Percentiles rank a stretch among this genome's conserved stretches.
phyloP scores from a whole-genome alignment of 441 rosid genomes.

The Breynia disticha region DNA sequence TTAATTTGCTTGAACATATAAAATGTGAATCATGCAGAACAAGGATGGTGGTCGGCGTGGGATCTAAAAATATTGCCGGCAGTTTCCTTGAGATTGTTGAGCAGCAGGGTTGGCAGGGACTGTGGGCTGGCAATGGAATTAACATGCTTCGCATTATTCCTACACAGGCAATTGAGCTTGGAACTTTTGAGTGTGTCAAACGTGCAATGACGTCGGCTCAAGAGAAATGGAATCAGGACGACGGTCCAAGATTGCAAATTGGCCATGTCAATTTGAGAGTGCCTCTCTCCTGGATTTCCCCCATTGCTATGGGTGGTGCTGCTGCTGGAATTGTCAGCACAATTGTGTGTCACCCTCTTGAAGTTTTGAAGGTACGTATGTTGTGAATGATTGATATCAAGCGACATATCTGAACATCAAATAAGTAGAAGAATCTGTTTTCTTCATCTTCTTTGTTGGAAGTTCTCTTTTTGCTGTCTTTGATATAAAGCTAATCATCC shows the following conservation, averaged over 20 bases:
- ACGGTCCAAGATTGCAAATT: conserved; percentile 46
- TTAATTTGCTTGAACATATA: no score
- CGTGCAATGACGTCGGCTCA: conserved; percentile 68
- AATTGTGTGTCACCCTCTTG: conserved; percentile 93
- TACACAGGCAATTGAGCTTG: conserved; percentile 92
- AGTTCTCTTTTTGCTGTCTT: not conserved
- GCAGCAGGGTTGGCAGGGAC: conserved; percentile 93
- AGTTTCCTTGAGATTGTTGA: conserved; percentile 78
- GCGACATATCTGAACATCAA: no score
- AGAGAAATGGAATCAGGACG: conserved; percentile 50
- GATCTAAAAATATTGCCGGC: conserved; percentile 76
- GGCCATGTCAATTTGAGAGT: conserved; percentile 54
- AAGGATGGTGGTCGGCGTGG: conserved; percentile 96
- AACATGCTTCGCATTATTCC: conserved; percentile 90
- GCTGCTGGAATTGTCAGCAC: conserved; percentile 91
- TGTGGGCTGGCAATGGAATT: conserved; percentile 96
- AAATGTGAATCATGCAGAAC: conserved; percentile 39
- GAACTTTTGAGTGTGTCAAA: conserved; percentile 81
- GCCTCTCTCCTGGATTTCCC: conserved; percentile 80
- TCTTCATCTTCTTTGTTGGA: no score
- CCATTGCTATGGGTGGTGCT: conserved; percentile 93
- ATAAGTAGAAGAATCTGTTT: no score
- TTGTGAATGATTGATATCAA: not conserved
- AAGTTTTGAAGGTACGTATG: conserved; percentile 76
- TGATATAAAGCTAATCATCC: conserved; percentile 7